These are phyloP conservation scores for Senecio squalidus DNA, from an alignment of 140 eudicot species.

Conservation along the genomic window DNA sequence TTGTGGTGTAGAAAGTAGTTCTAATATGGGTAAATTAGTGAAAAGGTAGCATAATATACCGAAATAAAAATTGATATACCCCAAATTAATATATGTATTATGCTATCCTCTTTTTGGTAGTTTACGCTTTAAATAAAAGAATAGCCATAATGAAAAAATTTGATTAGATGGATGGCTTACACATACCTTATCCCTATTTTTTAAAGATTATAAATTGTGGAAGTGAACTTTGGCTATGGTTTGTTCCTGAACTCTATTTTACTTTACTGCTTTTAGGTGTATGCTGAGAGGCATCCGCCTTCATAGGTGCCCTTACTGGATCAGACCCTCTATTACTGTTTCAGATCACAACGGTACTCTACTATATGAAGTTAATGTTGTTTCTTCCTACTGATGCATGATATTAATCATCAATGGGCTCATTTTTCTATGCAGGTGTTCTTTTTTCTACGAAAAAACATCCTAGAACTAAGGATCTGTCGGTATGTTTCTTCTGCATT, in stretches of 20 bases:
- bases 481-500: slow-evolving; percentile 44
- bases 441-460: slow-evolving; percentile 86
- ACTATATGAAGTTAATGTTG: not conserved
- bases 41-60: too few species aligned
- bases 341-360: slow-evolving; percentile 72
- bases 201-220: not conserved
- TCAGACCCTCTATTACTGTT: slow-evolving; percentile 77
- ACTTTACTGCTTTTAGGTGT: slow-evolving; percentile 50
- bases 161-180: too few species aligned
- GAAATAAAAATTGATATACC: too few species aligned
- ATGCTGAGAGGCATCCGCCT: slow-evolving; percentile 56
- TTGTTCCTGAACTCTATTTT: not conserved
- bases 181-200: too few species aligned
- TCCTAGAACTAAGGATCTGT: slow-evolving; percentile 90
- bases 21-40: too few species aligned
- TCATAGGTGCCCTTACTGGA: slow-evolving; percentile 38
- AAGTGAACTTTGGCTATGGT: not conserved
- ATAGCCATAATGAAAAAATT: too few species aligned
- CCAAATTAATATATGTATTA: too few species aligned
- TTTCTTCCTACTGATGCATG: not conserved
- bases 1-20: too few species aligned
- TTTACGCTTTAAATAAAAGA: too few species aligned
- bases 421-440: slow-evolving; percentile 53
- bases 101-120: too few species aligned
- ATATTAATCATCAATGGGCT: not conserved